Evolutionary conservation across 2,329 filamentous ascomycete species (phyloP).

Genomic region (Boeremia lycopersici): DNA sequence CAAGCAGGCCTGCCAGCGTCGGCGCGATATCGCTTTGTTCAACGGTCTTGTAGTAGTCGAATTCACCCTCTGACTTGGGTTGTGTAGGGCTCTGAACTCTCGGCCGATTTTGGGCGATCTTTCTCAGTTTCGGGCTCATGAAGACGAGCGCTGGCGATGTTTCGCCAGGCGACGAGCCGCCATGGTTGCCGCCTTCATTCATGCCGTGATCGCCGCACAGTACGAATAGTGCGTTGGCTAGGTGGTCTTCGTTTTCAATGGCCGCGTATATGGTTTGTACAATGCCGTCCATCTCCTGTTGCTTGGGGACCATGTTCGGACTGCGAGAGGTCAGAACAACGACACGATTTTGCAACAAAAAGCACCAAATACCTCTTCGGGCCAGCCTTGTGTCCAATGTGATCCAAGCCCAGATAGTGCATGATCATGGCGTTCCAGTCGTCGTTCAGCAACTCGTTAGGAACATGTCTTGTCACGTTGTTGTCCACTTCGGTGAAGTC

Average conservation of each 20-base stretch:
- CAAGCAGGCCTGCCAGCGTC: conserved; percentile 83
- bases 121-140: conserved; percentile 79
- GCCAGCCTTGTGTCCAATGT: conserved; percentile 96
- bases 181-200: conserved; percentile 98
- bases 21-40: conserved; percentile 95
- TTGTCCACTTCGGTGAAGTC: conserved; percentile 98
- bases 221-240: conserved; percentile 80
- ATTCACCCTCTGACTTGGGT: conserved; percentile 63
- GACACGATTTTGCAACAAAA: conserved; percentile 23
- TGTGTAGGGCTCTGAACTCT: conserved; percentile 59
- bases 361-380: conserved; percentile 67
- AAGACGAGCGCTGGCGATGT: conserved; percentile 93
- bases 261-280: conserved; percentile 77
- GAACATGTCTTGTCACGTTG: conserved; percentile 92
- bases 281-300: conserved; percentile 89
- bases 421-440: conserved; percentile 96
- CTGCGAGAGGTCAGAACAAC: conserved; percentile 52
- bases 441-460: conserved; percentile 71
- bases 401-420: conserved; percentile 94
- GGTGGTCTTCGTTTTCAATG: conserved; percentile 72
- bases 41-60: conserved; percentile 82
- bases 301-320: conserved; percentile 90
- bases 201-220: conserved; percentile 97
- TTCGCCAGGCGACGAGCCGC: conserved; percentile 90
- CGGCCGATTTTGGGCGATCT: conserved; percentile 51